A percentile compares a stretch with the other conserved stretches of the same genome.
These are phyloP conservation scores for Colletotrichum brevisporum DNA, from an alignment of 2,329 filamentous ascomycete species.

Conservation along the genomic window DNA sequence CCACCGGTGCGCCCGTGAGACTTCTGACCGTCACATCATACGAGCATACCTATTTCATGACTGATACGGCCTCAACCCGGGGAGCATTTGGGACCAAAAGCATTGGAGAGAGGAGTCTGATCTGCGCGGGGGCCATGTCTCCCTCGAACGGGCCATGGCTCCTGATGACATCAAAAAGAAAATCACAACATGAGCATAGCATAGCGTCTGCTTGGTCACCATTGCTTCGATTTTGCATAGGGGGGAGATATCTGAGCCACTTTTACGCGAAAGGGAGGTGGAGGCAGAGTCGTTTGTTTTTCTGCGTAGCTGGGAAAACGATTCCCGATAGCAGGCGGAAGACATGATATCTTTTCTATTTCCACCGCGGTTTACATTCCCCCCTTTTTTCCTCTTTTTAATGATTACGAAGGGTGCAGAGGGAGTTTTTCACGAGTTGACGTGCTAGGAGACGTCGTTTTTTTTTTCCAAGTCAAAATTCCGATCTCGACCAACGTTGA, in stretches of 20 bases:
- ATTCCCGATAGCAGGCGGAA: too few species aligned
- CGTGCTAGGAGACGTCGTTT: too few species aligned
- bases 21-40: not conserved
- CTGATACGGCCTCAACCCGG: slow-evolving; percentile 34
- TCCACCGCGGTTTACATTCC: too few species aligned
- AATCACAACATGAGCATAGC: slow-evolving; percentile 32
- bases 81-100: slow-evolving; percentile 24
- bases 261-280: not conserved
- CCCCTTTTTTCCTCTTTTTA: too few species aligned
- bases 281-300: not conserved
- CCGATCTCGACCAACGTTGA: too few species aligned
- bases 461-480: too few species aligned
- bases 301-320: not conserved
- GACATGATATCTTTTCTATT: too few species aligned
- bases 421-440: too few species aligned
- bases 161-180: slow-evolving; percentile 24
- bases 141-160: not conserved
- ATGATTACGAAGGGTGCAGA: too few species aligned
- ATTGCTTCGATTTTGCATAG: slow-evolving; percentile 23
- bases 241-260: slow-evolving; percentile 5
- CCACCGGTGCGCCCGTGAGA: not conserved
- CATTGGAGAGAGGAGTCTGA: slow-evolving; percentile 12
- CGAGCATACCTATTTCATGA: slow-evolving; percentile 29
- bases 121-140: slow-evolving; percentile 4
- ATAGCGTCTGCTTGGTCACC: slow-evolving; percentile 40